Percentiles rank a stretch among this genome's conserved stretches.
These are phyloP conservation scores for Cydonia oblonga DNA, from an alignment of 331 rosid genomes.

Conservation along the genomic window DNA sequence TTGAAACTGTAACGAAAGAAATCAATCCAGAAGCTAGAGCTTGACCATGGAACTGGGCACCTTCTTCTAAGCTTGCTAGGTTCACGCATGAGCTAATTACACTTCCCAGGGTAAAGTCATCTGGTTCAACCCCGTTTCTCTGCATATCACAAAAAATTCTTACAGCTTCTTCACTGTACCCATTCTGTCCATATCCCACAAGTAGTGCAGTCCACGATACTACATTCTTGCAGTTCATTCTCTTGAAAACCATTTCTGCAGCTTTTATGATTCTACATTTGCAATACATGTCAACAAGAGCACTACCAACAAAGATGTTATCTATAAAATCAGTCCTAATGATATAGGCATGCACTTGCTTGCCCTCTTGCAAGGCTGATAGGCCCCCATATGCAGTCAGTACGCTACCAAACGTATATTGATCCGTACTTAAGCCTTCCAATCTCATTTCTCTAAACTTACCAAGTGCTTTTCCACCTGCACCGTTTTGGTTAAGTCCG, in stretches of 20 bases:
- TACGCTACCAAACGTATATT: conserved; percentile 48
- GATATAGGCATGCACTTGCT: conserved; percentile 25
- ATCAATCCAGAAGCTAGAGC: conserved; percentile 65
- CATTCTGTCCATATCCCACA: conserved; percentile 83
- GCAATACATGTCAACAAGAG: conserved; percentile 89
- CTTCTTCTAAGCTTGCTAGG: conserved; percentile 86
- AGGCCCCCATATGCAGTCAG: conserved; percentile 66
- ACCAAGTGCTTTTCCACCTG: conserved; percentile 35
- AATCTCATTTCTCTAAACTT: conserved; percentile 44
- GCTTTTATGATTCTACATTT: conserved; percentile 50
- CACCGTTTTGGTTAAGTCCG: conserved; percentile 54
- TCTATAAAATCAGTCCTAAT: conserved; percentile 45
- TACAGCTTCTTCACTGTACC: conserved; percentile 69
- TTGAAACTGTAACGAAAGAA: conserved; percentile 53
- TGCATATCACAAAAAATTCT: conserved; percentile 63
- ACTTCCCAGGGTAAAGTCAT: conserved; percentile 73
- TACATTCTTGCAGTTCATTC: conserved; percentile 61
- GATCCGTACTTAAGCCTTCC: conserved; percentile 51
- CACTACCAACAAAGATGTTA: conserved; percentile 63
- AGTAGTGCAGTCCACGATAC: conserved; percentile 79
- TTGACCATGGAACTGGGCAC: conserved; percentile 66
- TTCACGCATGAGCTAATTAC: conserved; percentile 76
- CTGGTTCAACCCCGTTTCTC: conserved; percentile 59
- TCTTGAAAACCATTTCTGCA: conserved; percentile 58
- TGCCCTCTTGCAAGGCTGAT: conserved; percentile 50